Evolutionary conservation across 164 flowering plant species (phyloP).

Genomic region (Pachysandra terminalis): DNA sequence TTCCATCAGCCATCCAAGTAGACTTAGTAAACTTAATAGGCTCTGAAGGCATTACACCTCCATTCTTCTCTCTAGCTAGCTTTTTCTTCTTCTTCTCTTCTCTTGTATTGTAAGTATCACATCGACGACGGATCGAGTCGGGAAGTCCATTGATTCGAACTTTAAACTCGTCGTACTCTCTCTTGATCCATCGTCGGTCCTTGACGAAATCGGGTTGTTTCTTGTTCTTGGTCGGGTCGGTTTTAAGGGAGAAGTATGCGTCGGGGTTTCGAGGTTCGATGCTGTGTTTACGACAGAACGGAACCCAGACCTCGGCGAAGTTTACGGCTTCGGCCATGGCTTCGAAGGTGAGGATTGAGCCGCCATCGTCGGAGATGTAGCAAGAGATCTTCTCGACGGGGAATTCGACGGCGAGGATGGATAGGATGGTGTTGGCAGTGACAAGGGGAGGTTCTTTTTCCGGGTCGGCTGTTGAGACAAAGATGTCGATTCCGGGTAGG

Average conservation of each 20-base stretch:
- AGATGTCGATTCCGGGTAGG: slow-evolving; percentile 47
- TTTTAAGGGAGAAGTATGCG: slow-evolving; percentile 49
- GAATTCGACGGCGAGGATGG: slow-evolving; percentile 55
- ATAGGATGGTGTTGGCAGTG: slow-evolving; percentile 61
- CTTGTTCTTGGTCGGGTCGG: slow-evolving; percentile 73
- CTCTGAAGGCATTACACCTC: slow-evolving; percentile 33
- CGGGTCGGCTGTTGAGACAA: slow-evolving; percentile 58
- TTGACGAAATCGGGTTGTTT: slow-evolving; percentile 64
- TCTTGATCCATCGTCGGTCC: slow-evolving; percentile 72
- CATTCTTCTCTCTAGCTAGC: slow-evolving; percentile 35
- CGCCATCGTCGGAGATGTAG: slow-evolving; percentile 77
- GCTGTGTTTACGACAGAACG: slow-evolving; percentile 71
- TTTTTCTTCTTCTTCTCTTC: slow-evolving; percentile 53
- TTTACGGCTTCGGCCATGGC: slow-evolving; percentile 66
- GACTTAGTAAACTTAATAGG: slow-evolving; percentile 40
- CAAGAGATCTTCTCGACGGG: slow-evolving; percentile 63
- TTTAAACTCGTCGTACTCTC: slow-evolving; percentile 86
- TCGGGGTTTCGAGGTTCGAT: slow-evolving; percentile 83
- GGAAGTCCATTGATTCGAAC: slow-evolving; percentile 80
- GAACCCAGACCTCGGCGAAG: slow-evolving; percentile 70
- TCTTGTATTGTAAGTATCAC: slow-evolving; percentile 38
- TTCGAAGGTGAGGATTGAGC: slow-evolving; percentile 58
- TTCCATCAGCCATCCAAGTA: slow-evolving; percentile 93
- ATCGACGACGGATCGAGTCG: slow-evolving; percentile 45
- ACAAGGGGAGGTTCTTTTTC: slow-evolving; percentile 74